Conservation (phyloP, 495 filamentous ascomycete species). For the Amphirosellinia nigrospora region DNA sequence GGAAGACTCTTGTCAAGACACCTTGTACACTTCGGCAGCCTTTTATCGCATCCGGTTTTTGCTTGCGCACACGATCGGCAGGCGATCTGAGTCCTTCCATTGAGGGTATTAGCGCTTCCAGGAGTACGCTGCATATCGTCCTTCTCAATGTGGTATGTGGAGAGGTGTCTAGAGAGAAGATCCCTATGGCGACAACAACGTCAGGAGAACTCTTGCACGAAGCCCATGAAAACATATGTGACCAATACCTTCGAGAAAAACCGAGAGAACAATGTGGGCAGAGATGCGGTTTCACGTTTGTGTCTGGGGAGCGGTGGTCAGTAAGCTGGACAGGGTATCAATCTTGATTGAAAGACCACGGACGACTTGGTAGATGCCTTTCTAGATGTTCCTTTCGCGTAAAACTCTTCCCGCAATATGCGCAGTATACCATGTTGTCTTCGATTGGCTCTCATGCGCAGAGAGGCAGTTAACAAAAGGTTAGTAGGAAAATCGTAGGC, state of each 20-base stretch:
- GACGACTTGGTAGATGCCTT: slow-evolving; percentile 66
- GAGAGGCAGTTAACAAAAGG: neutral
- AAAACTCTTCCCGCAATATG: slow-evolving; percentile 68
- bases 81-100: slow-evolving; percentile 57
- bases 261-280: slow-evolving; percentile 65
- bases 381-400: slow-evolving; percentile 71
- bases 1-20: slow-evolving; percentile 62
- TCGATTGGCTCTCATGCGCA: neutral
- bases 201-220: slow-evolving; percentile 29
- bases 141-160: slow-evolving; percentile 54
- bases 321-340: neutral
- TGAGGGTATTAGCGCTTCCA: slow-evolving; percentile 43
- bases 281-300: slow-evolving; percentile 67
- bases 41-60: slow-evolving; percentile 73
- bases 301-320: slow-evolving; percentile 54
- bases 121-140: slow-evolving; percentile 48
- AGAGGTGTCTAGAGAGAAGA: slow-evolving; percentile 63
- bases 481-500: neutral
- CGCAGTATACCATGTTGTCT: slow-evolving; percentile 59
- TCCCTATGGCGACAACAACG: slow-evolving; percentile 53
- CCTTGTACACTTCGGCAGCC: slow-evolving; percentile 62
- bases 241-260: slow-evolving; percentile 64
- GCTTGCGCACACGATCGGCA: slow-evolving; percentile 65
- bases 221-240: neutral
- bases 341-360: slow-evolving; percentile 33